Evolutionary conservation across 805 yeast species (phyloP).

Genomic region (Starmerella potacharoeniae): DNA sequence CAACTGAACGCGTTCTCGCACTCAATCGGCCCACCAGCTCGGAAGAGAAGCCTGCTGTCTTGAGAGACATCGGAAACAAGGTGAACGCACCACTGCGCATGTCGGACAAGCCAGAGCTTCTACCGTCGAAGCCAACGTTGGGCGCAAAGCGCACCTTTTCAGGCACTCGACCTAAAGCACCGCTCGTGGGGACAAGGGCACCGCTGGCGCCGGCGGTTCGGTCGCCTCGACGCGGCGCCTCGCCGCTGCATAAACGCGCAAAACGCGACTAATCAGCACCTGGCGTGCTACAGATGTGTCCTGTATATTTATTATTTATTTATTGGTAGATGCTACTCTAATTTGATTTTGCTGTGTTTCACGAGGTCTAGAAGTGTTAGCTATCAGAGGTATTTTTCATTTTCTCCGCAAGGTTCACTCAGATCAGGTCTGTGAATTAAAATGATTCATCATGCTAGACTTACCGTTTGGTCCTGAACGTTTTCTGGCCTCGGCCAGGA

Average conservation of each 20-base stretch:
- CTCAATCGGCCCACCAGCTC: background rate
- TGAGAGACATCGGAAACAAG: background rate
- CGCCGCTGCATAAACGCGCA: background rate
- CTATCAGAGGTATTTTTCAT: constrained; percentile 18
- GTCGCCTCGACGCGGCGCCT: background rate
- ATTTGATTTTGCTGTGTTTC: background rate
- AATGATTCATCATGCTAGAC: constrained; percentile 18
- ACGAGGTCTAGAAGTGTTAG: constrained; percentile 7
- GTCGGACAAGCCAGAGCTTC: background rate
- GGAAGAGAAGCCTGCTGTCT: background rate
- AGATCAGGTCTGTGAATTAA: constrained; percentile 25
- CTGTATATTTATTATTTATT: background rate
- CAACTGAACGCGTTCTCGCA: background rate
- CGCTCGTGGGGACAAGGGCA: background rate
- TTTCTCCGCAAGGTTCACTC: constrained; percentile 19
- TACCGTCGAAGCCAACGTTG: background rate
- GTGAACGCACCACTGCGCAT: background rate
- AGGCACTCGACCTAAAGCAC: background rate
- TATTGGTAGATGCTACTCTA: background rate
- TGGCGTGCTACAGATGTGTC: background rate
- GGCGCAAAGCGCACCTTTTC: background rate
- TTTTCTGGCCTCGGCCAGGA: too few relatives aligned
- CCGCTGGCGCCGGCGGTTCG: background rate
- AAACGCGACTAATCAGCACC: background rate
- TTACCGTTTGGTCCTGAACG: constrained; percentile 6